Conservation (phyloP, 257 asterid species). For the Eustoma russellianum region DNA sequence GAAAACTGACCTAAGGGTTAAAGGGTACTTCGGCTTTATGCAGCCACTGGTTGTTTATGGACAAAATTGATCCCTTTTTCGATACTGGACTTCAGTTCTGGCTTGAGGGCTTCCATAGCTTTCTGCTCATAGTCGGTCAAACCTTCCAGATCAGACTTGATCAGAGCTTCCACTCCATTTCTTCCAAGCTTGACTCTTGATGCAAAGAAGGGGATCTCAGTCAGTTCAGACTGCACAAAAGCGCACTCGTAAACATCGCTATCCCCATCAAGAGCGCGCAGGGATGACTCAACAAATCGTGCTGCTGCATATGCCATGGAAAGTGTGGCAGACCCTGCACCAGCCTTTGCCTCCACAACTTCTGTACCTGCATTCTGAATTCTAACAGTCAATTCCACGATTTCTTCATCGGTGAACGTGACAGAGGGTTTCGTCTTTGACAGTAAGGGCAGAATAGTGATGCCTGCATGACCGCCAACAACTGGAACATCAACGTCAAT, state of each 20-base stretch:
- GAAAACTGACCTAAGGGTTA: slow-evolving; percentile 15
- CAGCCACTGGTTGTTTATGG: slow-evolving; percentile 57
- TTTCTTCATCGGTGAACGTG: slow-evolving; percentile 51
- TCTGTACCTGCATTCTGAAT: slow-evolving; percentile 89
- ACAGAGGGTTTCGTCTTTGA: slow-evolving; percentile 65
- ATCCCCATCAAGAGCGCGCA: slow-evolving; percentile 81
- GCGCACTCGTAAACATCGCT: slow-evolving; percentile 71
- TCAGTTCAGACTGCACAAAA: slow-evolving; percentile 51
- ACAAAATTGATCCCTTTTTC: slow-evolving; percentile 70
- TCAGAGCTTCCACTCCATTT: slow-evolving; percentile 71
- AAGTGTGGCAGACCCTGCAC: slow-evolving; percentile 89
- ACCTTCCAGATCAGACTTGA: slow-evolving; percentile 61
- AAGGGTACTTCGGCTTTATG: slow-evolving; percentile 20
- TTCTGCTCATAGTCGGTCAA: slow-evolving; percentile 64
- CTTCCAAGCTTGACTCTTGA: slow-evolving; percentile 73
- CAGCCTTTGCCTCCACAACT: slow-evolving; percentile 91
- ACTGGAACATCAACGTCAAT: slow-evolving; percentile 80
- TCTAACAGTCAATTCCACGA: slow-evolving; percentile 59
- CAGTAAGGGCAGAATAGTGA: slow-evolving; percentile 68
- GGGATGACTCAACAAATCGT: slow-evolving; percentile 76
- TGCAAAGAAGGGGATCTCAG: slow-evolving; percentile 82
- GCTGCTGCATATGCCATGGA: slow-evolving; percentile 96
- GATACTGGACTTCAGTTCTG: slow-evolving; percentile 72
- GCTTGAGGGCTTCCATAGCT: slow-evolving; percentile 72
- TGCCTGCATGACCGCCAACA: slow-evolving; percentile 81